Percentiles rank a stretch among this genome's conserved stretches.
Conservation (phyloP, 139 green algal genomes). For the Closterium sp. region DNA sequence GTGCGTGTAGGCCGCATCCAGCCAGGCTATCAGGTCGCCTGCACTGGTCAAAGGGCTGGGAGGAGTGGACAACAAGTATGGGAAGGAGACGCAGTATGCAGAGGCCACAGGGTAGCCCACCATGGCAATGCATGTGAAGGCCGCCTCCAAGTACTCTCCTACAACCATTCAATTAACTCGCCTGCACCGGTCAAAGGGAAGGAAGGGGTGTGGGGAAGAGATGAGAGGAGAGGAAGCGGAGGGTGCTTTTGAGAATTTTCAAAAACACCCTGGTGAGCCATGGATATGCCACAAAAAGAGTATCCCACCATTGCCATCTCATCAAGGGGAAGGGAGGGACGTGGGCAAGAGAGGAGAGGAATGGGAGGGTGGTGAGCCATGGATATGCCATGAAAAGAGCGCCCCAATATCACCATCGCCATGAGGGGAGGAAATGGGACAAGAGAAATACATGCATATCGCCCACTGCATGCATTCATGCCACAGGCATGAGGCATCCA, state of each 20-base stretch:
- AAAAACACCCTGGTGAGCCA: too few relatives aligned
- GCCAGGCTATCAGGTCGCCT: slow-evolving; percentile 34
- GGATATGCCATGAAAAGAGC: too few relatives aligned
- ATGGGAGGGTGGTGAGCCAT: too few relatives aligned
- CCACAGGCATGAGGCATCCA: too few relatives aligned
- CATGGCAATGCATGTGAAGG: slow-evolving; percentile 42
- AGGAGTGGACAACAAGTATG: background rate
- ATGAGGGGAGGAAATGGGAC: too few relatives aligned
- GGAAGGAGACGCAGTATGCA: background rate
- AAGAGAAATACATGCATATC: too few relatives aligned
- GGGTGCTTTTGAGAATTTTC: background rate
- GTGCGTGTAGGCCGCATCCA: slow-evolving; percentile 23
- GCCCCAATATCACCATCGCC: too few relatives aligned
- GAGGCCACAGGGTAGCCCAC: slow-evolving; percentile 43
- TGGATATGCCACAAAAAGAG: too few relatives aligned
- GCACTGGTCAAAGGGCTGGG: too few relatives aligned
- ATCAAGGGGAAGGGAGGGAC: background rate
- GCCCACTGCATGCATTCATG: too few relatives aligned
- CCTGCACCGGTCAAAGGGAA: too few relatives aligned
- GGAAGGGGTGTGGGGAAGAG: background rate
- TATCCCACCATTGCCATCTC: too few relatives aligned
- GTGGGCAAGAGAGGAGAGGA: background rate
- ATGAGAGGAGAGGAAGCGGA: background rate
- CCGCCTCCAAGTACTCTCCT: slow-evolving; percentile 12
- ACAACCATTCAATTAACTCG: background rate